Base-by-base conservation (phyloP, 1,284 basidiomycete genomes). In the Pisolithus thermaeus region DNA sequence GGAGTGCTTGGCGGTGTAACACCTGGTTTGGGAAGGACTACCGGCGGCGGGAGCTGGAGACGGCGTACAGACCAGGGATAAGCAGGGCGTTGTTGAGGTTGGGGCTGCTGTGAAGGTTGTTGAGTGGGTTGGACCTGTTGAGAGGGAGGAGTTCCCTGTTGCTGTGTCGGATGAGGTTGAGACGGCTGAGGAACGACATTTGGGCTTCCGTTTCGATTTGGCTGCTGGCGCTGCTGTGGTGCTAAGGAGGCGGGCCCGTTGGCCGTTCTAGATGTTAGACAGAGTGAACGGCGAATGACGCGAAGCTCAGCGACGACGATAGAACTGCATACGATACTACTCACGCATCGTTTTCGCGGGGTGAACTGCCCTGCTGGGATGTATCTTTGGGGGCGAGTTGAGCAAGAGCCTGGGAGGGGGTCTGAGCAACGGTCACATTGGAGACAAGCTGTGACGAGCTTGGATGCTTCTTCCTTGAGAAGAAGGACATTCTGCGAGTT, bases 401-500 rank as follows among this genome's bases (percentile, higher is more conserved):
- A 42, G 82, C 79, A 20, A 84, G 74, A 46, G 83, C 80, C 65
- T 84, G 80, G 58, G 77, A 79, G 38, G 83, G 77, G 38, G 83
- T 79, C 68, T 81, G 80, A 12, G 77, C 71, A 50, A 79, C 70
- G 38, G 79, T 73, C 56, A 83, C 78, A 59, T 69, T 71, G 22
- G 77, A 58, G 45, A 70, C 64, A 54, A 70, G 68, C 56, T 63
- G 67, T 65, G 62, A 63, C 69, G 63, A 58, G 63, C 70, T 73
- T 41, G 66, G 69, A 55, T 81, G 77, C 78, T 86, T 88, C 84
- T 84, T 90, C 80, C 86, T 80, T 49, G 80, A 85, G 80, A 90
- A 90, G 85, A 89, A 90, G 78, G 85, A 87, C 88, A 90, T 90
- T 81, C 84, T 84, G 72, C 82, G 74, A 59, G 79, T 65, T 69